Conservation (phyloP, 768 basidiomycete species). For the Mycena floridula region DNA sequence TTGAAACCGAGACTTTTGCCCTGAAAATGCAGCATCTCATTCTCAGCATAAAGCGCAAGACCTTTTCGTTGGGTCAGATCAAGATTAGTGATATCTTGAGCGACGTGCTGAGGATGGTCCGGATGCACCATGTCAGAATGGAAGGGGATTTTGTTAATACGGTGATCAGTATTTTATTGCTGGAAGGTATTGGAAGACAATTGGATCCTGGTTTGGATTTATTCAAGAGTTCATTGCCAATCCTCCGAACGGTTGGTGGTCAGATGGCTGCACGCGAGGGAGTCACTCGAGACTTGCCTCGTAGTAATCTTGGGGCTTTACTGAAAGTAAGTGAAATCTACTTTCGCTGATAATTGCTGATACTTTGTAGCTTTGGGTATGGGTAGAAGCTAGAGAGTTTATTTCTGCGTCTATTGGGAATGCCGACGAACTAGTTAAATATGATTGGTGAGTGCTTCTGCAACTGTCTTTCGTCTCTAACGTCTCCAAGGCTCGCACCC, state of each 20-base stretch:
- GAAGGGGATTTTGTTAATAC: slow-evolving; percentile 99
- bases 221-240: slow-evolving; percentile 93
- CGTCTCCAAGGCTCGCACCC: too few relatives aligned
- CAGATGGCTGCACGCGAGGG: slow-evolving; percentile 77
- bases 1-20: slow-evolving; percentile 93
- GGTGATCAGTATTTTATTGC: slow-evolving; percentile 84
- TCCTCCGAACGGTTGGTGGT: slow-evolving; percentile 83
- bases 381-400: slow-evolving; percentile 86
- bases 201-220: slow-evolving; percentile 89
- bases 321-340: slow-evolving; percentile 61
- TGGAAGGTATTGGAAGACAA: slow-evolving; percentile 95
- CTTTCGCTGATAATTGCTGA: slow-evolving; percentile 4
- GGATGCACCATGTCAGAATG: slow-evolving; percentile 95
- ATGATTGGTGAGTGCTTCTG: slow-evolving; percentile 80
- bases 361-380: slow-evolving; percentile 73
- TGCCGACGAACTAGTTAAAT: slow-evolving; percentile 81
- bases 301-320: slow-evolving; percentile 75
- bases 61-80: slow-evolving; percentile 95
- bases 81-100: slow-evolving; percentile 91
- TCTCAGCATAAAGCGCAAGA: slow-evolving; percentile 89
- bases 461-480: too few relatives aligned
- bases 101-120: slow-evolving; percentile 81
- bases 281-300: slow-evolving; percentile 52
- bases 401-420: slow-evolving; percentile 74
- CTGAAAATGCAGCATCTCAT: slow-evolving; percentile 97